These are phyloP conservation scores for Neurospora hispaniola DNA, from an alignment of 495 filamentous ascomycete genomes.

Conservation along the genomic window DNA sequence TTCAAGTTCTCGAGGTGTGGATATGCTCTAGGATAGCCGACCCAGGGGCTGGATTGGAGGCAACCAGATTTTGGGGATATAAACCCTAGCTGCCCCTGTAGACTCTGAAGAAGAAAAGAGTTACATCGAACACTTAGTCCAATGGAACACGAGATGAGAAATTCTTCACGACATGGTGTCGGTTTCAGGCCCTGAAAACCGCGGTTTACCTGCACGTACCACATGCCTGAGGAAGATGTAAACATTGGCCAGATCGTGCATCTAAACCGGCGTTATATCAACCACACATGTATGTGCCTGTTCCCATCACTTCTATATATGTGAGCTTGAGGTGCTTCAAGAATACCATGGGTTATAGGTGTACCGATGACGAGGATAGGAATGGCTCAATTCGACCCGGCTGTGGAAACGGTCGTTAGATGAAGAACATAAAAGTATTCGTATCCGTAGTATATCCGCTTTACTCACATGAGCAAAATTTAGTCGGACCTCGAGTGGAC, in stretches of 20 bases:
- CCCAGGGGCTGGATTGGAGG: neutral
- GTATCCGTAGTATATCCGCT: no score
- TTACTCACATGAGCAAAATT: no score
- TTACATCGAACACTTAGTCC: neutral
- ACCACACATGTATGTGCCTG: neutral
- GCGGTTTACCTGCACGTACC: neutral
- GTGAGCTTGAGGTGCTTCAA: neutral
- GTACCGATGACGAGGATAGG: neutral
- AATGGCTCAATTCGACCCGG: no score
- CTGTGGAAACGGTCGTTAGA: no score
- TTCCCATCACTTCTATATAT: neutral
- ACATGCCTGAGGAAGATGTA: neutral
- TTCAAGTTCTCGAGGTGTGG: neutral
- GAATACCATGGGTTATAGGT: neutral
- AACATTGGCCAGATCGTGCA: neutral
- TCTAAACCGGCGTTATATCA: neutral
- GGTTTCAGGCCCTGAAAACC: neutral
- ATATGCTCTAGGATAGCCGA: neutral
- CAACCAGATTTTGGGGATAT: neutral
- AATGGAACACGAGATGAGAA: neutral
- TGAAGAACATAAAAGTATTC: no score
- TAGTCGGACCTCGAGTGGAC: no score
- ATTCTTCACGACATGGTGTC: neutral
- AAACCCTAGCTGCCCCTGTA: neutral
- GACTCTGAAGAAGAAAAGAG: neutral